Evolutionary conservation across 106 monocot species (phyloP).

Genomic region (Posidonia australis): DNA sequence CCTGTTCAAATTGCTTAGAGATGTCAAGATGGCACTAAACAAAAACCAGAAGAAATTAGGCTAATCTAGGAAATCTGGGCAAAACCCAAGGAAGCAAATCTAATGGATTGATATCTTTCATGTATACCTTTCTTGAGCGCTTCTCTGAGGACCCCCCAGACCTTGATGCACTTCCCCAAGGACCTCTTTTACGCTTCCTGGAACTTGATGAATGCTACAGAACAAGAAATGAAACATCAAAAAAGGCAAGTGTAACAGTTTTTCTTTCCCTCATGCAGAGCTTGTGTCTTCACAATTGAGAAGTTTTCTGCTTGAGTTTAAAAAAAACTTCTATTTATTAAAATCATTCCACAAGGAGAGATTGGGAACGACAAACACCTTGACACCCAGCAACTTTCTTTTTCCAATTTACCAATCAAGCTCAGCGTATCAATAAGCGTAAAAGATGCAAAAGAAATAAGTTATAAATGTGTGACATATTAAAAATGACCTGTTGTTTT

Average conservation of each 20-base stretch:
- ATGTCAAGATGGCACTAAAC: too few species aligned
- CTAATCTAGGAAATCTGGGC: not conserved
- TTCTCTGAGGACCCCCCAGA: conserved; percentile 14
- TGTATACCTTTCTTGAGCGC: conserved; percentile 40
- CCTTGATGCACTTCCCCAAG: conserved; percentile 41
- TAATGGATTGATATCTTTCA: not conserved
- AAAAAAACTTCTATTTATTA: too few species aligned
- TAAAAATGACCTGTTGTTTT: conserved; percentile 36
- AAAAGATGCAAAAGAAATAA: conserved; percentile 2
- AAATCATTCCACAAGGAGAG: too few species aligned
- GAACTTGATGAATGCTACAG: conserved; percentile 38
- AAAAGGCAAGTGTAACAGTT: not conserved
- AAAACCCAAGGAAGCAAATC: not conserved
- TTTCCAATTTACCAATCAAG: not conserved
- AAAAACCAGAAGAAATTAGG: not conserved
- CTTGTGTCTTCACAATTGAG: not conserved
- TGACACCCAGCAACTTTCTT: not conserved
- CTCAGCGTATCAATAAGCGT: not conserved
- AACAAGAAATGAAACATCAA: not conserved
- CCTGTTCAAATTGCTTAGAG: too few species aligned
- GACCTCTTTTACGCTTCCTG: conserved; percentile 49
- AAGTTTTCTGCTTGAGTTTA: too few species aligned
- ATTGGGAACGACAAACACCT: not conserved
- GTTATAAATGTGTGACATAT: not conserved
- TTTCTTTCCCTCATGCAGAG: too few species aligned